Conservation (phyloP, 257 asterid species). For the Nicotiana tomentosiformis region DNA sequence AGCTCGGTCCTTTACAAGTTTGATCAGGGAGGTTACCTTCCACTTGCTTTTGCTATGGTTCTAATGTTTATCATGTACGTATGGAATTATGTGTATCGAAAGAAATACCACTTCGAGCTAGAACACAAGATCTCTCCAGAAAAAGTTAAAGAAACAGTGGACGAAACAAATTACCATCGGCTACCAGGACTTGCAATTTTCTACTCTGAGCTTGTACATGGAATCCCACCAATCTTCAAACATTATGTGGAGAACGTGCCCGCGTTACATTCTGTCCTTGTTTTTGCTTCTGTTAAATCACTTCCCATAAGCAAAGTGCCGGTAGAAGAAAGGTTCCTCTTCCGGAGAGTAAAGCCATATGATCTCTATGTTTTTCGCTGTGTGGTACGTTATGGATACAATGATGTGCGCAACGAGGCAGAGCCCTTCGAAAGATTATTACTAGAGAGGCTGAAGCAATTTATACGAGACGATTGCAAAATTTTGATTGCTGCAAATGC, state of each 20-base stretch:
- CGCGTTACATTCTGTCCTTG: constrained; percentile 39
- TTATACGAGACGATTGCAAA: constrained; percentile 14
- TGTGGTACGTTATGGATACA: constrained; percentile 57
- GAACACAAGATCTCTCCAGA: constrained; percentile 42
- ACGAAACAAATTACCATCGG: constrained; percentile 13
- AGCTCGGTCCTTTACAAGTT: constrained; percentile 54
- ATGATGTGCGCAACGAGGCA: constrained; percentile 30
- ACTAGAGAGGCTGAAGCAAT: constrained; percentile 34
- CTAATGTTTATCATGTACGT: constrained; percentile 39
- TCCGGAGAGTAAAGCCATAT: constrained; percentile 38
- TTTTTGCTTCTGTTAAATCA: constrained; percentile 51
- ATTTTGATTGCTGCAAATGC: not conserved
- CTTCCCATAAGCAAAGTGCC: constrained; percentile 49
- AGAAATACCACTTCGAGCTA: constrained; percentile 44
- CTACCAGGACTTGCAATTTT: constrained; percentile 51
- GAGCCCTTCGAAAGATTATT: constrained; percentile 37
- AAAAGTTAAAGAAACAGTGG: constrained; percentile 19
- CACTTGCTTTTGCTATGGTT: constrained; percentile 37
- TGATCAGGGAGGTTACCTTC: constrained; percentile 47
- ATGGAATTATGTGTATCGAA: constrained; percentile 44
- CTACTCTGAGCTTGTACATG: constrained; percentile 58
- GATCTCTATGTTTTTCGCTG: constrained; percentile 41
- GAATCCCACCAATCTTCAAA: constrained; percentile 60
- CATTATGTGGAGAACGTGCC: constrained; percentile 51
- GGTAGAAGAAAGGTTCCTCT: constrained; percentile 42